Percentiles rank a stretch among this genome's conserved stretches.
These are phyloP conservation scores for Torulaspora delbrueckii DNA, from an alignment of 805 yeast species.

Conservation along the genomic window DNA sequence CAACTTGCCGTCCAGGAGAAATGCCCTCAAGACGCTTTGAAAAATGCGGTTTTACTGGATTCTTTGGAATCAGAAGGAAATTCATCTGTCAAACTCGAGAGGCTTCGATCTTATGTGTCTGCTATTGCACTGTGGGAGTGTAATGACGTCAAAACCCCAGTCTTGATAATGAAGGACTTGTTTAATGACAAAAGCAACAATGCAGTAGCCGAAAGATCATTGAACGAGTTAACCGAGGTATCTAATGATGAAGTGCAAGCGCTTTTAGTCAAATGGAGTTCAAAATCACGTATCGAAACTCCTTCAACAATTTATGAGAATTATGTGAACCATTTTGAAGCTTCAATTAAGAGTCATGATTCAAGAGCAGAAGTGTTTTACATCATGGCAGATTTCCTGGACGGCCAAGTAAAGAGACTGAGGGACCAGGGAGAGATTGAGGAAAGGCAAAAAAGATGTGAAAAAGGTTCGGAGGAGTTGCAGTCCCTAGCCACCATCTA, in stretches of 20 bases:
- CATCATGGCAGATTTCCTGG: slow-evolving; percentile 69
- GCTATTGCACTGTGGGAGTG: slow-evolving; percentile 65
- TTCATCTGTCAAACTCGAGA: slow-evolving; percentile 22
- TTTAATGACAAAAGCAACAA: neutral
- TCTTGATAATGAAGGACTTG: slow-evolving; percentile 45
- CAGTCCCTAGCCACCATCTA: slow-evolving; percentile 45
- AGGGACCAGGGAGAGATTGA: slow-evolving; percentile 42
- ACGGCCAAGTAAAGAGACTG: slow-evolving; percentile 49
- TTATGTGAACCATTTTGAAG: slow-evolving; percentile 44
- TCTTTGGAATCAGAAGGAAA: slow-evolving; percentile 5
- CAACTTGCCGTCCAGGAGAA: slow-evolving; percentile 12
- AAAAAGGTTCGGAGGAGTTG: slow-evolving; percentile 44
- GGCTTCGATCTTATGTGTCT: slow-evolving; percentile 23
- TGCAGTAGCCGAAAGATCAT: neutral
- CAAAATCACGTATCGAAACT: slow-evolving; percentile 64
- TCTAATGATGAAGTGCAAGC: slow-evolving; percentile 34
- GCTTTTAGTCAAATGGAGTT: slow-evolving; percentile 60
- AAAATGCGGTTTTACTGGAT: slow-evolving; percentile 17
- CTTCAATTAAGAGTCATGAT: slow-evolving; percentile 17
- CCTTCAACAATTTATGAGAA: slow-evolving; percentile 52
- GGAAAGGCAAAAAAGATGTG: slow-evolving; percentile 39
- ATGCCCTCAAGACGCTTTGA: slow-evolving; percentile 25
- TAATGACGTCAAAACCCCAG: slow-evolving; percentile 52
- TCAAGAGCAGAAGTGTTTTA: slow-evolving; percentile 47
- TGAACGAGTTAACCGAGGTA: slow-evolving; percentile 11